Percentiles rank a stretch among this genome's conserved stretches.
These are phyloP conservation scores for Acacia acuminata DNA, from an alignment of 306 rosid genomes.

Conservation along the genomic window DNA sequence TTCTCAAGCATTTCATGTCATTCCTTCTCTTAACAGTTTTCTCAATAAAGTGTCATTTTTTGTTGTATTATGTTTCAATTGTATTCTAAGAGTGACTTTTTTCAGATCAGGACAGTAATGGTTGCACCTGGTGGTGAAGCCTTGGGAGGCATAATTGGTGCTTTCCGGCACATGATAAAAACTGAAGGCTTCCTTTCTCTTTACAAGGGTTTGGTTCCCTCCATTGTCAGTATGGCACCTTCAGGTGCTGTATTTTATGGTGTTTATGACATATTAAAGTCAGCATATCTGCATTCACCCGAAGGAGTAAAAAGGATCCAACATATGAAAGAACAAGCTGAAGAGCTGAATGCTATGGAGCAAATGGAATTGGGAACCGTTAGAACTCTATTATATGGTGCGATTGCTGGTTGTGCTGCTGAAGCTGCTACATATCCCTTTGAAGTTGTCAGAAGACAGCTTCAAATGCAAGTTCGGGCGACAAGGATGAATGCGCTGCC, in stretches of 20 bases:
- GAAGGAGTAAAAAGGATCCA: slow-evolving; percentile 83
- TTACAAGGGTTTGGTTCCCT: slow-evolving; percentile 92
- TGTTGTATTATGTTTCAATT: not conserved
- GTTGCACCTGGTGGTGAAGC: slow-evolving; percentile 99
- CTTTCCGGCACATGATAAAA: slow-evolving; percentile 77
- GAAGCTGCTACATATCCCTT: slow-evolving; percentile 96
- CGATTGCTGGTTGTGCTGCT: slow-evolving; percentile 92
- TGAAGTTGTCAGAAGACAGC: slow-evolving; percentile 92
- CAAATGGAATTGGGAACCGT: slow-evolving; percentile 88
- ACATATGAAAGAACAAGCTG: slow-evolving; percentile 58
- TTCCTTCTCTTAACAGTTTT: slow-evolving; percentile 5
- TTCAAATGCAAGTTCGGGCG: slow-evolving; percentile 82
- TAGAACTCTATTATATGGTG: slow-evolving; percentile 87
- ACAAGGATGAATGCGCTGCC: slow-evolving; percentile 75
- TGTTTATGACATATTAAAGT: slow-evolving; percentile 82
- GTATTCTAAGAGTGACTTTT: slow-evolving; percentile 33
- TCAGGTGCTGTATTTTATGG: slow-evolving; percentile 96
- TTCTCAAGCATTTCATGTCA: slow-evolving; percentile 5
- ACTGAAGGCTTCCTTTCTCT: slow-evolving; percentile 94
- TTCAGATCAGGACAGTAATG: slow-evolving; percentile 92
- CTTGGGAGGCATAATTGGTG: slow-evolving; percentile 86
- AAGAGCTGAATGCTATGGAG: slow-evolving; percentile 74
- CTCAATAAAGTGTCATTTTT: not conserved
- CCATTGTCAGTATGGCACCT: slow-evolving; percentile 95
- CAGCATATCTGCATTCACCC: slow-evolving; percentile 82